Conservation (phyloP, 495 filamentous ascomycete genomes). For the Pseudevernia furfuracea region DNA sequence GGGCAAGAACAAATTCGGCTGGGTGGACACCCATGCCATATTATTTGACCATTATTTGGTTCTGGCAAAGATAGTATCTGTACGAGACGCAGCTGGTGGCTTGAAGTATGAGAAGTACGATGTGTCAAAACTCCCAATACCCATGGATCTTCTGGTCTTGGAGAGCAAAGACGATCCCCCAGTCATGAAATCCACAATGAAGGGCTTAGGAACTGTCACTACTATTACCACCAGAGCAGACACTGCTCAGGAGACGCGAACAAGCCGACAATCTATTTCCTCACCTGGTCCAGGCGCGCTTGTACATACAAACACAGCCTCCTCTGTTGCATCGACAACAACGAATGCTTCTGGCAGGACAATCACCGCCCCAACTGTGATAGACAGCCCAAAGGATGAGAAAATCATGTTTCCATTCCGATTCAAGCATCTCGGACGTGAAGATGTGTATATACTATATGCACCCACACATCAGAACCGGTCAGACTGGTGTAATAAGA, state of each 20-base stretch:
- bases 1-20: constrained; percentile 73
- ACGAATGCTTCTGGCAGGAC: constrained; percentile 38
- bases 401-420: constrained; percentile 89
- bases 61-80: constrained; percentile 68
- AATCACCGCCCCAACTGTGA: constrained; percentile 42
- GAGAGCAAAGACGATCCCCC: constrained; percentile 89
- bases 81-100: constrained; percentile 55
- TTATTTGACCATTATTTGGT: constrained; percentile 97
- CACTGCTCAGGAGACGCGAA: constrained; percentile 41
- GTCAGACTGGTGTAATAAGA: constrained; percentile 85
- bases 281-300: constrained; percentile 49
- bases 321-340: constrained; percentile 43
- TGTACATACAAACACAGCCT: constrained; percentile 54
- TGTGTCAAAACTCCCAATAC: constrained; percentile 90
- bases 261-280: constrained; percentile 44
- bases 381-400: constrained; percentile 57
- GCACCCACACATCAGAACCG: constrained; percentile 65
- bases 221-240: constrained; percentile 46
- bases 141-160: constrained; percentile 89
- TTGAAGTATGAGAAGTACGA: constrained; percentile 82
- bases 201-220: constrained; percentile 63
- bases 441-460: constrained; percentile 77
- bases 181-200: constrained; percentile 68
- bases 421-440: constrained; percentile 89
- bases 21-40: constrained; percentile 86